Evolutionary conservation across 768 basidiomycete genomes (phyloP).

Genomic region (Pisolithus marmoratus): DNA sequence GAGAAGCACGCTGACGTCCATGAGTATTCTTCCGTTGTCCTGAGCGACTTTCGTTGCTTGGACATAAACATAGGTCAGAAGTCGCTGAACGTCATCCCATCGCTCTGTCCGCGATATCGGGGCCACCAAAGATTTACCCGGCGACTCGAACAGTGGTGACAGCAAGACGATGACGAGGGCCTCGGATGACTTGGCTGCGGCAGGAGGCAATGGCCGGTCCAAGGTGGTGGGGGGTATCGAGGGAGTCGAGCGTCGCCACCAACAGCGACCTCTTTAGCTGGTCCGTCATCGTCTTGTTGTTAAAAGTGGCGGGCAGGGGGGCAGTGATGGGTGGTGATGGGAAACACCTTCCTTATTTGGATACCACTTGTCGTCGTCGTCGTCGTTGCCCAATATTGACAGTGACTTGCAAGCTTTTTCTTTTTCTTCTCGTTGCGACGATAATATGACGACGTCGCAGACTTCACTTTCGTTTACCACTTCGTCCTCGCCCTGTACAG

Average conservation of each 20-base stretch:
- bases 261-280: conserved; percentile 32
- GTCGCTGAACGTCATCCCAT: conserved; percentile 68
- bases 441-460: conserved; percentile 9
- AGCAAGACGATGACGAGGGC: conserved; percentile 61
- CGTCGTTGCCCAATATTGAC: not conserved
- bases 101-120: conserved; percentile 35
- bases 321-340: too few relatives aligned
- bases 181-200: conserved; percentile 37
- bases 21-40: conserved; percentile 58
- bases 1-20: conserved; percentile 76
- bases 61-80: conserved; percentile 82
- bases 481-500: not conserved
- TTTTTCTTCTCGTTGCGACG: not conserved
- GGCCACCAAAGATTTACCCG: not conserved
- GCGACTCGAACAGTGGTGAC: conserved; percentile 50
- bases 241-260: conserved; percentile 47
- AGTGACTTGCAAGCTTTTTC: too few relatives aligned
- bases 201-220: conserved; percentile 46
- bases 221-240: conserved; percentile 52
- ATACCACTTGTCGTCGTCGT: not conserved
- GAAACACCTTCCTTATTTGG: too few relatives aligned
- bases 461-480: conserved; percentile 10
- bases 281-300: not conserved
- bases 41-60: conserved; percentile 76
- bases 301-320: too few relatives aligned